Conservation (phyloP, 2,329 filamentous ascomycete genomes). For the Hymenoscyphus repandus region DNA sequence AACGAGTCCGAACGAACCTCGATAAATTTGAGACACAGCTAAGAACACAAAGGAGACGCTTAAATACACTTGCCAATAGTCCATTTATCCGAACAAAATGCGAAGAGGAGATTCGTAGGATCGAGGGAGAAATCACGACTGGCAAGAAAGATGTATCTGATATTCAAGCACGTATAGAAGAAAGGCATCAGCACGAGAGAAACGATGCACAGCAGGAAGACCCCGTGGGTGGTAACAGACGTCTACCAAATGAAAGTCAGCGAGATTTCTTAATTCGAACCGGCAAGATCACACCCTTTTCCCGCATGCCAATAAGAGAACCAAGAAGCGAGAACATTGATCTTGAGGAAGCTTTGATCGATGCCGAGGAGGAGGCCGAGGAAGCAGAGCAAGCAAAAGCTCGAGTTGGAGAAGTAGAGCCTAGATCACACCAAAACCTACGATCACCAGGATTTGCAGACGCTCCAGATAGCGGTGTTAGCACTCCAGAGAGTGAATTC, state of each 20-base stretch:
- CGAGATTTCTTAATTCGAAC: constrained; percentile 90
- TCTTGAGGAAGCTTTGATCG: constrained; percentile 70
- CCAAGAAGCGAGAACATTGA: constrained; percentile 58
- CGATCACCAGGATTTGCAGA: constrained; percentile 67
- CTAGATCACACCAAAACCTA: constrained; percentile 66
- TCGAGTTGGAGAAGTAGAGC: constrained; percentile 36
- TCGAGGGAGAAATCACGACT: constrained; percentile 31
- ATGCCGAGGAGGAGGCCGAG: constrained; percentile 67
- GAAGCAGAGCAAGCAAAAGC: constrained; percentile 37
- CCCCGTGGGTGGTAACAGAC: constrained; percentile 47
- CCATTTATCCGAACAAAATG: constrained; percentile 42
- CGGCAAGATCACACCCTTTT: constrained; percentile 95
- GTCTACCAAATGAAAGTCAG: constrained; percentile 73
- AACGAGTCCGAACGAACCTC: constrained; percentile 49
- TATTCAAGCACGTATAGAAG: constrained; percentile 75
- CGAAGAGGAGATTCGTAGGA: constrained; percentile 32
- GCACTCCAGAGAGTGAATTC: constrained; percentile 45
- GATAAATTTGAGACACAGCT: constrained; percentile 62
- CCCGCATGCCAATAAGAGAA: constrained; percentile 55
- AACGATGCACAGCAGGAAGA: constrained; percentile 39
- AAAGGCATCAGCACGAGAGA: constrained; percentile 55
- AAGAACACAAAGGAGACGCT: constrained; percentile 50
- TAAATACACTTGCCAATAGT: constrained; percentile 47
- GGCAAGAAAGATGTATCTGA: constrained; percentile 70
- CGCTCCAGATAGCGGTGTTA: constrained; percentile 34